Base-by-base conservation (phyloP, 164 flowering plant species). In the Magnolia sinica region DNA sequence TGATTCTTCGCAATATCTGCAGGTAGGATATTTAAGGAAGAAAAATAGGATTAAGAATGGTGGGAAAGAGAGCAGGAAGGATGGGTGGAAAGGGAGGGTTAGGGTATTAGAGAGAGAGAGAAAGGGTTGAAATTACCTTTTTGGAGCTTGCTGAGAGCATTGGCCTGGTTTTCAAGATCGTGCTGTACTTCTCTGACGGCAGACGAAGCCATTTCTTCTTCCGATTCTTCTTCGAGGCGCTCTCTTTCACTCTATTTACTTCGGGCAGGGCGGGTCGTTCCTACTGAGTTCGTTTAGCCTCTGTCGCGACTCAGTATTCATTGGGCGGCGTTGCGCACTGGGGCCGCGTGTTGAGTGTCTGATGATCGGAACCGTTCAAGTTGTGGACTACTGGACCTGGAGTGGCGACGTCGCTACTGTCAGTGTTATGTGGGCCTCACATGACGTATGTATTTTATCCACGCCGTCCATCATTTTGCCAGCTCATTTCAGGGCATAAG, bases 1-100 rank as follows among this genome's bases (percentile, higher is more conserved):
- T 96, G 98, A 76, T 96, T 94, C 88, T 91, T 94, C 10, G 90
- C 84, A 65, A 94, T 89, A 78, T 96, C 99, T 95, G 87, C 14
- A 72, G 72, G 70, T 1, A 27, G 29, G 14, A 24, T 68, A 19
- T 58, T n/a, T 14, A 22, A 7, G 73, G 23, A 24, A 11, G 8
- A 27, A 10, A 8, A 50, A 64, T n/a, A 7, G 10, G 16, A 9
- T 8, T 13, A 3, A 73, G 64, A 14, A 75, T 16, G 69, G 50
- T 24, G n/a, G 64, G 29, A 8, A 52, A 31, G 72, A 55, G 61
- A 55, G 61, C 5, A 37, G 45, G 45, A 3, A 73, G 59, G 11
- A 55, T 37, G 68, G 61, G 4, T 14, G 1, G 22, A 63, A 29
- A 52, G 9, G 19, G 10, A n/a, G 31, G 50, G n/a, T 59, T 74